These are phyloP conservation scores for Acarospora socialis DNA, from an alignment of 2,329 filamentous ascomycete genomes.

Conservation along the genomic window DNA sequence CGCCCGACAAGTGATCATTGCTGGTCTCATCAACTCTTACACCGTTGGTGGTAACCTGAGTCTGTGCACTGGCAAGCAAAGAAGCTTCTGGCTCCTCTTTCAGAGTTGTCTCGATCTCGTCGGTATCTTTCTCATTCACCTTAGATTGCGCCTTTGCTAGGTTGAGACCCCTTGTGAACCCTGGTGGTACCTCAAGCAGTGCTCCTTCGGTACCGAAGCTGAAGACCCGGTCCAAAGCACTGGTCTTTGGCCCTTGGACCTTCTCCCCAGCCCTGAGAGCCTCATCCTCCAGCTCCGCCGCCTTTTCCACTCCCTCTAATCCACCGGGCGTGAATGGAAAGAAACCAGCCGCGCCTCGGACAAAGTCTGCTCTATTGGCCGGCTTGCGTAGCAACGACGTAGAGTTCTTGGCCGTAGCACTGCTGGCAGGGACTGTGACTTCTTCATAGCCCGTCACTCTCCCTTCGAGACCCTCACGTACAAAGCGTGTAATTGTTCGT, in stretches of 20 bases:
- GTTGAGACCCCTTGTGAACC: slow-evolving; percentile 63
- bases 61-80: slow-evolving; percentile 21
- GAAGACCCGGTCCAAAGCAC: slow-evolving; percentile 67
- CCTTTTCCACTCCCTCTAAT: slow-evolving; percentile 70
- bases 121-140: slow-evolving; percentile 45
- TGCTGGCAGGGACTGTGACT: slow-evolving; percentile 79
- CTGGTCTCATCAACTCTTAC: slow-evolving; percentile 18
- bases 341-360: slow-evolving; percentile 81
- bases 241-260: slow-evolving; percentile 24
- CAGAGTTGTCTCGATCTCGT: slow-evolving; percentile 54
- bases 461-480: slow-evolving; percentile 79
- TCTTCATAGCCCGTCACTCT: slow-evolving; percentile 87
- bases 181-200: slow-evolving; percentile 68
- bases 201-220: slow-evolving; percentile 64
- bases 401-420: slow-evolving; percentile 86
- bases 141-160: slow-evolving; percentile 48
- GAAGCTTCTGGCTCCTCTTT: slow-evolving; percentile 24
- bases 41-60: slow-evolving; percentile 15
- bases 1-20: slow-evolving; percentile 21
- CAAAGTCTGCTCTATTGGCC: slow-evolving; percentile 75
- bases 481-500: slow-evolving; percentile 86
- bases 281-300: slow-evolving; percentile 71
- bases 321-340: slow-evolving; percentile 90
- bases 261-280: slow-evolving; percentile 39
- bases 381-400: slow-evolving; percentile 80